These are phyloP conservation scores for Bombardia bombarda DNA, from an alignment of 495 filamentous ascomycete species.

Conservation along the genomic window DNA sequence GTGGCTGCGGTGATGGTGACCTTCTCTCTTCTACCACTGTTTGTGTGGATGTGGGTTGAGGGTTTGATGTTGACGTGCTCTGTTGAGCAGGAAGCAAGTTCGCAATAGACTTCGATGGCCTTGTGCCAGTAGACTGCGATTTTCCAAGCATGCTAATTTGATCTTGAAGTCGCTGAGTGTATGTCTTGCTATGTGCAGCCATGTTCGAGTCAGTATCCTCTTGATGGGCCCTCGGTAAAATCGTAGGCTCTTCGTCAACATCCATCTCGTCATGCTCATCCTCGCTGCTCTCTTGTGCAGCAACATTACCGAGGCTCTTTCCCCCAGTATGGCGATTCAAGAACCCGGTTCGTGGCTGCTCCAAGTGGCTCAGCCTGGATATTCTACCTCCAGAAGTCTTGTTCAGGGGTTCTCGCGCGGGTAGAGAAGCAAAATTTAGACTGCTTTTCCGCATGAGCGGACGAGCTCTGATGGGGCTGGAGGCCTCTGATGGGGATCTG, in stretches of 20 bases:
- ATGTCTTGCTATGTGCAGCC: conserved; percentile 68
- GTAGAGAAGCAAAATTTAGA: conserved; percentile 83
- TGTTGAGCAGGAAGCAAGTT: conserved; percentile 31
- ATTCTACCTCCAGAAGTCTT: conserved; percentile 64
- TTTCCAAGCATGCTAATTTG: conserved; percentile 91
- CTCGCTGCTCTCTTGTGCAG: conserved; percentile 30
- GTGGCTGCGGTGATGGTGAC: conserved; percentile 24
- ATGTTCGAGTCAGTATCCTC: conserved; percentile 29
- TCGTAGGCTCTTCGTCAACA: conserved; percentile 47
- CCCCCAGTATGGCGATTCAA: conserved; percentile 56
- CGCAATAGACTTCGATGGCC: conserved; percentile 64
- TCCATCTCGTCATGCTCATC: conserved; percentile 51
- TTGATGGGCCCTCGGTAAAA: conserved; percentile 20
- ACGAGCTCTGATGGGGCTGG: conserved; percentile 41
- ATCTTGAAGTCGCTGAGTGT: conserved; percentile 84
- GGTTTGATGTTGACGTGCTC: conserved; percentile 7
- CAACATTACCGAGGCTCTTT: conserved; percentile 45
- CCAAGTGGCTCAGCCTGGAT: conserved; percentile 74
- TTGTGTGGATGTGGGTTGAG: conserved; percentile 33
- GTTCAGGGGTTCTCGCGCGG: conserved; percentile 81
- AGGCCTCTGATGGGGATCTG: conserved; percentile 39
- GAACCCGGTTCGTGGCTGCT: conserved; percentile 57
- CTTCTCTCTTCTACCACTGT: conserved; percentile 37
- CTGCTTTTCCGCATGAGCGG: conserved; percentile 79
- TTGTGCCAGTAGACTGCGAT: conserved; percentile 50